A percentile compares a stretch with the other conserved stretches of the same genome.
These are phyloP conservation scores for Pisolithus marmoratus DNA, from an alignment of 768 basidiomycete species.

Conservation along the genomic window DNA sequence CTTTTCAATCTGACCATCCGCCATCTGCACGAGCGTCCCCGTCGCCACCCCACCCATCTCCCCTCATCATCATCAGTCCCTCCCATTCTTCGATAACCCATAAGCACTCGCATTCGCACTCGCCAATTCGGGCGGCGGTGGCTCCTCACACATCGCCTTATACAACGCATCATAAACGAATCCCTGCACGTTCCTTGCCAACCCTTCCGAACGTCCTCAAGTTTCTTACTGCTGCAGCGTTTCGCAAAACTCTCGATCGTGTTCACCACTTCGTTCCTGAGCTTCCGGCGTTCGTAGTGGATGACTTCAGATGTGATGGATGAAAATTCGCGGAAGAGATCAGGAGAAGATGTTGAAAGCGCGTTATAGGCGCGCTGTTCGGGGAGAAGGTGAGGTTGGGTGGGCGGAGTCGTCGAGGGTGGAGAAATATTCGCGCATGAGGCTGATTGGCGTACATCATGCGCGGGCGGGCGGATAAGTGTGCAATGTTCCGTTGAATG, in stretches of 20 bases:
- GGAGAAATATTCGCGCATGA: constrained; percentile 94
- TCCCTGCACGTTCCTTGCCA: constrained; percentile 79
- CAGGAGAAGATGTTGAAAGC: constrained; percentile 94
- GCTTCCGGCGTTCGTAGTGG: constrained; percentile 74
- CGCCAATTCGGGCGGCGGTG: constrained; percentile 46
- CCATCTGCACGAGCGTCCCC: constrained; percentile 49
- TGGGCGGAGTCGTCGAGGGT: constrained; percentile 93
- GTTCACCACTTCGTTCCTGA: constrained; percentile 84
- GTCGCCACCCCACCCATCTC: constrained; percentile 33
- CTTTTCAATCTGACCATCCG: constrained; percentile 60
- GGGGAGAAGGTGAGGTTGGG: constrained; percentile 80
- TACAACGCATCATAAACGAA: constrained; percentile 91
- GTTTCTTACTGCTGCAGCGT: constrained; percentile 83
- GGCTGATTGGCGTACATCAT: constrained; percentile 34
- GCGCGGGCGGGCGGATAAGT: no score
- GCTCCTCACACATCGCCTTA: constrained; percentile 73
- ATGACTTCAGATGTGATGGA: constrained; percentile 96
- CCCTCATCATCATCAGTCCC: no score
- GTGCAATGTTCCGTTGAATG: no score
- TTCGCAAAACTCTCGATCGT: constrained; percentile 94
- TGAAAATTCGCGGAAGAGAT: constrained; percentile 98
- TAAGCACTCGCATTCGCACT: no score
- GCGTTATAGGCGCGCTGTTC: constrained; percentile 89
- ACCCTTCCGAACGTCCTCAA: constrained; percentile 76
- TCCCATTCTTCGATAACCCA: no score